Conservation (phyloP, 2,329 filamentous ascomycete genomes). For the Lizonia empirigonia region DNA sequence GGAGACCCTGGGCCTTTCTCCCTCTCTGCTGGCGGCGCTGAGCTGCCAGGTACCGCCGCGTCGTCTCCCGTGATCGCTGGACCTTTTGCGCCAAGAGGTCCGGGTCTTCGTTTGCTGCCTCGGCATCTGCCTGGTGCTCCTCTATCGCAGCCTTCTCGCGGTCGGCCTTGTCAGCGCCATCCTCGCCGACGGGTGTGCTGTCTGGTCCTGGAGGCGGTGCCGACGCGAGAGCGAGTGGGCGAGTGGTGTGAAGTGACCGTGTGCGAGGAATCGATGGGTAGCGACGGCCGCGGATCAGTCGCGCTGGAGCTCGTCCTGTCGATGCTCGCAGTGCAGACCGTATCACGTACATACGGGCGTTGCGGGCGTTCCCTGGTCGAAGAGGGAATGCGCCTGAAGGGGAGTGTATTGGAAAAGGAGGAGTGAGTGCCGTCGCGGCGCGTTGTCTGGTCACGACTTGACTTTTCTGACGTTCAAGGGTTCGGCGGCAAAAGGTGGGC, state of each 20-base stretch:
- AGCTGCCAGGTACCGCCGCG: constrained; percentile 43
- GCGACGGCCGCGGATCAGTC: constrained; percentile 46
- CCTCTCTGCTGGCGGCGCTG: constrained; percentile 42
- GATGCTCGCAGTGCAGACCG: constrained; percentile 51
- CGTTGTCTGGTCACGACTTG: constrained; percentile 22
- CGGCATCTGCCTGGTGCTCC: constrained; percentile 29
- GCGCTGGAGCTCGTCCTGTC: constrained; percentile 44
- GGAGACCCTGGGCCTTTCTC: constrained; percentile 42
- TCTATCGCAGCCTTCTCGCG: constrained; percentile 25
- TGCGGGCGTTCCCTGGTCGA: constrained; percentile 11
- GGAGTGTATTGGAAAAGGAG: constrained; percentile 8
- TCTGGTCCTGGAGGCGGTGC: constrained; percentile 39
- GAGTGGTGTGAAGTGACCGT: constrained; percentile 45
- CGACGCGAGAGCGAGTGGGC: constrained; percentile 31
- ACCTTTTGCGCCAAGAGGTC: constrained; percentile 46
- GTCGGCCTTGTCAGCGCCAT: constrained; percentile 30
- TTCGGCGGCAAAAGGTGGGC: constrained; percentile 8
- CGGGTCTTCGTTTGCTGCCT: constrained; percentile 37
- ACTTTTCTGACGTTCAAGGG: constrained; percentile 25
- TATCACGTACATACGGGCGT: constrained; percentile 51
- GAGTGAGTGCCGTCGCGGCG: constrained; percentile 27
- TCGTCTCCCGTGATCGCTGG: constrained; percentile 43
- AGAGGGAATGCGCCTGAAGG: constrained; percentile 27
- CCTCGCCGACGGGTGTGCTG: constrained; percentile 31
- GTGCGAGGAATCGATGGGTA: constrained; percentile 37